Evolutionary conservation across 2,329 filamentous ascomycete genomes (phyloP).

Genomic region (Colletotrichum kahawae): DNA sequence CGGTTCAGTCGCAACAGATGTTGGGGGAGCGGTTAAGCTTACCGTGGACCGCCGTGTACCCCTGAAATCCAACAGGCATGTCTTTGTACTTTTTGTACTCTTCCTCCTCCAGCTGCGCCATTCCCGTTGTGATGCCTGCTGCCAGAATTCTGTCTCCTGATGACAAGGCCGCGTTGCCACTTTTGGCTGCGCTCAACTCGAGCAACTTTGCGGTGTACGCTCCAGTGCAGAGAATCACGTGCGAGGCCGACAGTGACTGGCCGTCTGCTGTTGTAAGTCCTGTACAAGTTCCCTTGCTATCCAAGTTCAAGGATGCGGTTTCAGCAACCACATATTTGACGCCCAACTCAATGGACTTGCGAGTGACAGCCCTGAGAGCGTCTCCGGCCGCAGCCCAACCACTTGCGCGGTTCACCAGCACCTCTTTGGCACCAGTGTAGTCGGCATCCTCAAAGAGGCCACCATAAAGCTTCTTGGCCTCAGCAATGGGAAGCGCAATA

Average conservation of each 20-base stretch:
- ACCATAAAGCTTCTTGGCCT: constrained; percentile 55
- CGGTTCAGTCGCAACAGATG: background rate
- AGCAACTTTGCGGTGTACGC: constrained; percentile 64
- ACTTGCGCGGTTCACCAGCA: constrained; percentile 65
- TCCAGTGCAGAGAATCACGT: constrained; percentile 59
- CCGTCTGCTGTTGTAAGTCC: constrained; percentile 57
- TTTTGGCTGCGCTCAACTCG: constrained; percentile 53
- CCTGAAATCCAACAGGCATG: constrained; percentile 55
- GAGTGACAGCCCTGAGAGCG: constrained; percentile 58
- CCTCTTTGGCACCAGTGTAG: constrained; percentile 62
- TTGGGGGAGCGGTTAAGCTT: constrained; percentile 30
- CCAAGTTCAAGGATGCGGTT: constrained; percentile 50
- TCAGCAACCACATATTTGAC: constrained; percentile 64
- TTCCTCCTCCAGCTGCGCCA: constrained; percentile 55
- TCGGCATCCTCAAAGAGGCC: constrained; percentile 66
- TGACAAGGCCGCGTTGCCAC: constrained; percentile 51
- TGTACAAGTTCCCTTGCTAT: constrained; percentile 40
- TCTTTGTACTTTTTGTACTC: constrained; percentile 48
- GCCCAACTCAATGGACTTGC: constrained; percentile 55
- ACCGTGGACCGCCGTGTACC: constrained; percentile 41
- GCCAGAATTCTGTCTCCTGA: constrained; percentile 61
- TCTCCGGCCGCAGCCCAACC: constrained; percentile 70
- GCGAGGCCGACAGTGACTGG: constrained; percentile 48
- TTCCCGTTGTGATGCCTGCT: constrained; percentile 63
- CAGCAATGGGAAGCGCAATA: constrained; percentile 48